Percentiles rank a stretch among this genome's conserved stretches.
phyloP scores from a whole-genome alignment of 208 protist genomes.

The Leishmania guyanensis region DNA sequence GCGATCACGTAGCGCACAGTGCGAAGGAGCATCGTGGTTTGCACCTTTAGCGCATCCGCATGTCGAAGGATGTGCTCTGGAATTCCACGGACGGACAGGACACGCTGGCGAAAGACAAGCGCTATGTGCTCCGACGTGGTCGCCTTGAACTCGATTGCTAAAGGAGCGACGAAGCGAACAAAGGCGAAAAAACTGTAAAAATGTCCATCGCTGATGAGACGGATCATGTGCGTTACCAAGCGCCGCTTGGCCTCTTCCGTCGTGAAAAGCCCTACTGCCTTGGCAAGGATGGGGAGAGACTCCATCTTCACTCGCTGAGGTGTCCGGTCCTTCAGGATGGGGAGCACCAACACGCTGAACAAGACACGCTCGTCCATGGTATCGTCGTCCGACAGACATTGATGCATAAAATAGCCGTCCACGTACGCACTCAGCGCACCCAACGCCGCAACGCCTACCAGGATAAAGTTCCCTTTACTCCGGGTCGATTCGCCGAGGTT shows the following conservation, averaged over 20 bases:
- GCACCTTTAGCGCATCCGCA: slow-evolving; percentile 5
- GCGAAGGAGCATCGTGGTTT: slow-evolving; percentile 20
- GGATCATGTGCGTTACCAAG: slow-evolving; percentile 1
- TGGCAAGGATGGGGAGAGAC: background rate
- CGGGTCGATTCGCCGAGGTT: background rate
- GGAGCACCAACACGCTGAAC: slow-evolving; percentile 20
- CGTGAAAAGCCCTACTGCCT: background rate
- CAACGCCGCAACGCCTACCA: background rate
- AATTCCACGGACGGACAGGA: slow-evolving; percentile 20
- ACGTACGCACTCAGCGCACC: slow-evolving; percentile 1
- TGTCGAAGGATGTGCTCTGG: background rate
- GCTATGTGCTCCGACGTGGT: slow-evolving; percentile 28
- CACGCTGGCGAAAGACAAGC: slow-evolving; percentile 45
- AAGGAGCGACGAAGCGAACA: slow-evolving; percentile 36
- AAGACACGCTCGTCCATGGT: slow-evolving; percentile 18
- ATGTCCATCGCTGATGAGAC: background rate
- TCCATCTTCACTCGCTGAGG: background rate
- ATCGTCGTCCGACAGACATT: background rate
- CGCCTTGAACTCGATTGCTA: slow-evolving; percentile 30
- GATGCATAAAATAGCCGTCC: background rate
- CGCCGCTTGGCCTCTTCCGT: background rate
- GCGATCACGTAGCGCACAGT: slow-evolving; percentile 25
- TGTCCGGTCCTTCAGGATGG: background rate
- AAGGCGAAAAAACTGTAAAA: slow-evolving; percentile 35
- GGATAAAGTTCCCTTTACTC: slow-evolving; percentile 1